phyloP scores from a whole-genome alignment of 208 protist species.

The Trypanosoma scelopori region DNA sequence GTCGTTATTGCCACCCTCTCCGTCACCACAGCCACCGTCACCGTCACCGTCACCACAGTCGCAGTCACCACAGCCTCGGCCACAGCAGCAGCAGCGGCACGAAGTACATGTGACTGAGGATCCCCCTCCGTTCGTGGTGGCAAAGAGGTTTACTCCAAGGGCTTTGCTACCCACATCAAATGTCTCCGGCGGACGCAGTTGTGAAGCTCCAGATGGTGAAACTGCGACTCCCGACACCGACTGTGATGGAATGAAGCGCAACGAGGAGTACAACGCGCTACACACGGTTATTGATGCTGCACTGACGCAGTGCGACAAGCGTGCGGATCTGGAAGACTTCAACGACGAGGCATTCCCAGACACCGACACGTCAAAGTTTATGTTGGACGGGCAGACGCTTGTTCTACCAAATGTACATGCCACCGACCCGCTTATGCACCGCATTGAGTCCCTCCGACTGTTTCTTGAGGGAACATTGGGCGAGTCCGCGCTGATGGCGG shows the following conservation, averaged over 20 bases:
- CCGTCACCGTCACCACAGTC: not conserved
- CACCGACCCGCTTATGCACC: slow-evolving; percentile 81
- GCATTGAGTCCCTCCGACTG: slow-evolving; percentile 90
- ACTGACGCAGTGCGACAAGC: slow-evolving; percentile 20
- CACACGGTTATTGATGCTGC: slow-evolving; percentile 69
- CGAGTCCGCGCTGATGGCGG: slow-evolving; percentile 61
- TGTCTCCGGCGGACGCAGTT: slow-evolving; percentile 9
- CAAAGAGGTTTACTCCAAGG: not conserved
- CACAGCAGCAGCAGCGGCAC: not conserved
- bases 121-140: not conserved
- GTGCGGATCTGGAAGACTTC: slow-evolving; percentile 46
- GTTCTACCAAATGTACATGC: slow-evolving; percentile 77
- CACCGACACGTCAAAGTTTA: slow-evolving; percentile 64
- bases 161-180: not conserved
- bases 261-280: slow-evolving; percentile 70
- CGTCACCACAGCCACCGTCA: not conserved
- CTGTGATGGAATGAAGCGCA: slow-evolving; percentile 29
- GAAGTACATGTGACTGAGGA: not conserved
- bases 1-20: not conserved
- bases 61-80: not conserved
- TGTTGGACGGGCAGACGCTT: slow-evolving; percentile 89
- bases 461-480: slow-evolving; percentile 85
- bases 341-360: slow-evolving; percentile 60
- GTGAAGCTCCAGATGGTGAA: not conserved
- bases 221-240: not conserved